These are phyloP conservation scores for Penicillium palitans DNA, from an alignment of 2,329 filamentous ascomycete genomes.

Conservation along the genomic window DNA sequence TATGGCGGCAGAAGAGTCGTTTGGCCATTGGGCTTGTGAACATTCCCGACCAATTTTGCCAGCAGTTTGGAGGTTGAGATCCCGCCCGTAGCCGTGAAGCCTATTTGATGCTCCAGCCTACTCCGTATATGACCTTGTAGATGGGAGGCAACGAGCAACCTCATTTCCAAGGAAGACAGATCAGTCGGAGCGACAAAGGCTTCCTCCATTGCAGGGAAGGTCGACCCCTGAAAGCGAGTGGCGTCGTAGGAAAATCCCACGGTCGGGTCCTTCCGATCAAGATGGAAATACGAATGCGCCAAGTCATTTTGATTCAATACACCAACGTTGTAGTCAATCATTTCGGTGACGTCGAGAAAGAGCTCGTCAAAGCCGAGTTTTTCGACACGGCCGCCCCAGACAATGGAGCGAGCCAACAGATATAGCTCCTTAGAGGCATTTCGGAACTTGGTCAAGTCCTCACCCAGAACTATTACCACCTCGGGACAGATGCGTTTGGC, in stretches of 20 bases:
- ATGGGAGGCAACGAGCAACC: conserved; percentile 76
- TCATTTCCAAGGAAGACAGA: conserved; percentile 48
- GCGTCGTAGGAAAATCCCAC: conserved; percentile 80
- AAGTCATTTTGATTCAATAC: conserved; percentile 69
- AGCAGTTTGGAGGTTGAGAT: conserved; percentile 85
- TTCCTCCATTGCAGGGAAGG: conserved; percentile 46
- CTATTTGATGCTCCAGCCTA: conserved; percentile 71
- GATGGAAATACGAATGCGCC: conserved; percentile 72
- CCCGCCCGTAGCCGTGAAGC: conserved; percentile 85
- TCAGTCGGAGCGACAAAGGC: conserved; percentile 20
- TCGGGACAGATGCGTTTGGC: conserved; percentile 80
- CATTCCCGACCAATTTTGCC: conserved; percentile 78
- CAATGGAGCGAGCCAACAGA: conserved; percentile 67
- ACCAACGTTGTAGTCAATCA: conserved; percentile 76
- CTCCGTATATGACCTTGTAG: conserved; percentile 72
- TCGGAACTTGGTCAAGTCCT: conserved; percentile 81
- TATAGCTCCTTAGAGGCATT: conserved; percentile 82
- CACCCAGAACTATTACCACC: conserved; percentile 79
- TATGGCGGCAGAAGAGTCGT: conserved; percentile 75
- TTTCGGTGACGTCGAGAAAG: conserved; percentile 79
- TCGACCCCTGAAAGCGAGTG: conserved; percentile 64
- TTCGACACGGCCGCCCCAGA: conserved; percentile 78
- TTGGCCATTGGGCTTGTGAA: conserved; percentile 84
- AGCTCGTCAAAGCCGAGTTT: conserved; percentile 86
- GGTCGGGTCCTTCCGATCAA: conserved; percentile 71